Evolutionary conservation across 352 stramenopile genomes (phyloP).

Genomic region (Phytophthora crassamura): DNA sequence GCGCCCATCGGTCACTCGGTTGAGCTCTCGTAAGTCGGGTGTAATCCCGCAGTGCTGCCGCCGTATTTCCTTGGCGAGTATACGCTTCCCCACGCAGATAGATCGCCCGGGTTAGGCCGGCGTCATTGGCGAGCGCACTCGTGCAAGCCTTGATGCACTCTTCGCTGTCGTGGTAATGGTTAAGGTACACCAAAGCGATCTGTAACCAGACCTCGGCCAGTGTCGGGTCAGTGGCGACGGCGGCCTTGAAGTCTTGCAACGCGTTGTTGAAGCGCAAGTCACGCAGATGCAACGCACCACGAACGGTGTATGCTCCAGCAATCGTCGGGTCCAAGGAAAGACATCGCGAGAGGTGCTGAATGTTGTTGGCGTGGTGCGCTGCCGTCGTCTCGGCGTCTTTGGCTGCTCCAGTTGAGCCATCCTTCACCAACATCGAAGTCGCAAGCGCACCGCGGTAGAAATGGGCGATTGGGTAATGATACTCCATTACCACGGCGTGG

Average conservation of each 20-base stretch:
- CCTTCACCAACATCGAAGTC: conserved; percentile 43
- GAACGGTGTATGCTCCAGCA: conserved; percentile 74
- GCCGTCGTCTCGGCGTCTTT: conserved; percentile 30
- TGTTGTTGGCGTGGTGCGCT: conserved; percentile 44
- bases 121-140: conserved; percentile 70
- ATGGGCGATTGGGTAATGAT: conserved; percentile 80
- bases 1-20: conserved; percentile 66
- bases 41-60: conserved; percentile 66
- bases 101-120: conserved; percentile 60
- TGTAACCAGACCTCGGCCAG: conserved; percentile 82
- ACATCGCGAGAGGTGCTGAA: conserved; percentile 68
- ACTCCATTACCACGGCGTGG: conserved; percentile 77
- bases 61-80: conserved; percentile 64
- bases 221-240: conserved; percentile 73
- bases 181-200: conserved; percentile 82
- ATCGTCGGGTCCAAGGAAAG: conserved; percentile 80
- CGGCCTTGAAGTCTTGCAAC: conserved; percentile 83
- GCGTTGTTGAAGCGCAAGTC: conserved; percentile 79
- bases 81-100: conserved; percentile 75
- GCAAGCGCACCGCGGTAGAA: conserved; percentile 81
- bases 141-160: conserved; percentile 71
- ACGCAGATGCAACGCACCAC: conserved; percentile 70
- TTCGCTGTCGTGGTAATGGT: conserved; percentile 80
- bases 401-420: conserved; percentile 11
- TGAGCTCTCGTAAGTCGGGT: conserved; percentile 64